A percentile compares a stretch with the other conserved stretches of the same genome.
These are phyloP conservation scores for Crithidia acanthocephali DNA, from an alignment of 208 protist species.

Conservation along the genomic window DNA sequence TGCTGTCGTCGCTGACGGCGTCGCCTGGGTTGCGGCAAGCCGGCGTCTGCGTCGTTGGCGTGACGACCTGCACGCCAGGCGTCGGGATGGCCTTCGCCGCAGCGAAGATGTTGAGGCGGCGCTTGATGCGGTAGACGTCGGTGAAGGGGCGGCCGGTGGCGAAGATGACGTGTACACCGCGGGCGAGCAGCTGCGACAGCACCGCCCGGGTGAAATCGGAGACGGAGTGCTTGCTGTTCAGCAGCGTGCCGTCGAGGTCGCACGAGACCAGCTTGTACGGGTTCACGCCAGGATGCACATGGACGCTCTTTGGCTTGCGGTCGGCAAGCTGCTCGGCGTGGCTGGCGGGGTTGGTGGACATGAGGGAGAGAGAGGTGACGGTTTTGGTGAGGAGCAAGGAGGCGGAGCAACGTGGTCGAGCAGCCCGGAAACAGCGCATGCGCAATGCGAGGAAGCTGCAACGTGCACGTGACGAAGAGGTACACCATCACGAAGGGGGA, in stretches of 20 bases:
- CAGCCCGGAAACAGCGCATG: not conserved
- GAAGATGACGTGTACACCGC: constrained; percentile 82
- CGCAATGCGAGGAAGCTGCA: not conserved
- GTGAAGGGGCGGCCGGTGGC: constrained; percentile 74
- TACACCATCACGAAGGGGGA: too few species aligned
- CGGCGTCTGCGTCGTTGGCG: constrained; percentile 21
- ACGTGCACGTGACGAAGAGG: too few species aligned
- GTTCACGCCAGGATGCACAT: constrained; percentile 19
- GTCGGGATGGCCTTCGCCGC: constrained; percentile 40
- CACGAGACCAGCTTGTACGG: constrained; percentile 53
- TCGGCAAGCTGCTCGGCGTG: constrained; percentile 5
- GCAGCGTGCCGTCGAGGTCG: constrained; percentile 79
- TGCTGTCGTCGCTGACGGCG: constrained; percentile 11
- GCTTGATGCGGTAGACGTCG: constrained; percentile 64
- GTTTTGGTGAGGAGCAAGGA: not conserved
- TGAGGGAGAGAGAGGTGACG: not conserved
- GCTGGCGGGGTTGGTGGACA: constrained; percentile 3
- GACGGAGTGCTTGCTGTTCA: constrained; percentile 44
- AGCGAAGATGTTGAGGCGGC: constrained; percentile 62
- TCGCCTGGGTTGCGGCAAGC: not conserved
- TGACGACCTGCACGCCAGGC: constrained; percentile 48
- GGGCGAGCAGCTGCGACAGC: constrained; percentile 51
- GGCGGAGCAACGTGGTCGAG: not conserved
- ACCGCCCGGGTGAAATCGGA: constrained; percentile 50
- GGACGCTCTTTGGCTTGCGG: constrained; percentile 27